phyloP scores from a whole-genome alignment of 345 rosid species.

The Eucalyptus globulus region DNA sequence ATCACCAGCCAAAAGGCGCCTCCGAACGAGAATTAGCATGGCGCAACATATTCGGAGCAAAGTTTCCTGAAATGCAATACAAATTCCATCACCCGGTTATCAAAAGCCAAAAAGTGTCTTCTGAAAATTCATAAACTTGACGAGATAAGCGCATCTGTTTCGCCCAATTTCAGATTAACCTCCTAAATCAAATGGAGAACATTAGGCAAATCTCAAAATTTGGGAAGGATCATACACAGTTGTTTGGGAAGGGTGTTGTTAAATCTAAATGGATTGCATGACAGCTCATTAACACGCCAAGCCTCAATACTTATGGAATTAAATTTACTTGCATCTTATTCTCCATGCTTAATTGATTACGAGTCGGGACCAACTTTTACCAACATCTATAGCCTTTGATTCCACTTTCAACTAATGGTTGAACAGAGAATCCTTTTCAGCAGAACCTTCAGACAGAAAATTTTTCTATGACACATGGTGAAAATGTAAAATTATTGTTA shows the following conservation, averaged over 20 bases:
- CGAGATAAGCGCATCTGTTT: neutral
- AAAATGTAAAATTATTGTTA: neutral
- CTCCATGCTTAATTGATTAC: neutral
- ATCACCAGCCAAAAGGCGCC: conserved; percentile 80
- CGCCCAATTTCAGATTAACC: neutral
- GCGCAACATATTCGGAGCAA: conserved; percentile 91
- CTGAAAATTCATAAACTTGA: neutral
- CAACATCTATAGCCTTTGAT: neutral
- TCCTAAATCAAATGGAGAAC: neutral
- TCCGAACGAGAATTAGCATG: conserved; percentile 77
- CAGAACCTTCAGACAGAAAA: neutral
- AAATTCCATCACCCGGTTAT: neutral
- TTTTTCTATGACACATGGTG: neutral
- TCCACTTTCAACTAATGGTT: neutral
- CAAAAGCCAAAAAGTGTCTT: neutral
- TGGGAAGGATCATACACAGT: neutral
- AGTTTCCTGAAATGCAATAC: conserved; percentile 53
- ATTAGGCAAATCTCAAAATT: neutral
- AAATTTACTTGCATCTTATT: neutral
- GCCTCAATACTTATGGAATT: neutral
- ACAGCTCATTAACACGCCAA: neutral
- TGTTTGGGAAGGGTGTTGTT: neutral
- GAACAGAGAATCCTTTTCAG: neutral
- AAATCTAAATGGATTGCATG: neutral
- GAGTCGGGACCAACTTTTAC: neutral